A percentile compares a stretch with the other conserved stretches of the same genome.
phyloP scores from a whole-genome alignment of 305 asterid genomes.

The Fraxinus sp. region DNA sequence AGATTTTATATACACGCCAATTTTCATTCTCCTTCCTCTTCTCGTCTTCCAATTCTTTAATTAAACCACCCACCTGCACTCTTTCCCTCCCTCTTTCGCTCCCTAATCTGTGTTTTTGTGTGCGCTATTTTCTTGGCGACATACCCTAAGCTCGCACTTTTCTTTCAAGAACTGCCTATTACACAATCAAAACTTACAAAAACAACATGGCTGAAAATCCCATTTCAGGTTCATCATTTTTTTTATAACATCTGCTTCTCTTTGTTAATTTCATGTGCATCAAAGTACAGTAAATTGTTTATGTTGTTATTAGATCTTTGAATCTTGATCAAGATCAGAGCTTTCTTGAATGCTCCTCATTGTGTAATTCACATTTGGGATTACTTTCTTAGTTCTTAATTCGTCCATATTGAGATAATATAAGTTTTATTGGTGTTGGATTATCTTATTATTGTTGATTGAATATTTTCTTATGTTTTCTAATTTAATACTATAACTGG shows the following conservation, averaged over 20 bases:
- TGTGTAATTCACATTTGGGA: constrained; percentile 6
- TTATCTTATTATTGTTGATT: neutral
- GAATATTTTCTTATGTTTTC: neutral
- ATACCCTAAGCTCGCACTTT: neutral
- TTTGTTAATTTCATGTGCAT: neutral
- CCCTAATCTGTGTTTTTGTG: neutral
- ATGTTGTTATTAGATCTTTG: constrained; percentile 11
- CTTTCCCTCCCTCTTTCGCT: neutral
- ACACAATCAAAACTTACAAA: constrained; percentile 4
- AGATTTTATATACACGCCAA: neutral
- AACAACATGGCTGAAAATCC: constrained; percentile 49
- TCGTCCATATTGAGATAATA: neutral
- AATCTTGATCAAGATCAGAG: constrained; percentile 27
- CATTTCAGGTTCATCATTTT: constrained; percentile 51
- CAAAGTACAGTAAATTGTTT: neutral
- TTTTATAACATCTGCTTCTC: neutral
- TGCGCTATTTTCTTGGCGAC: neutral
- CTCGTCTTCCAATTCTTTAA: neutral
- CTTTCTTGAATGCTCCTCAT: constrained; percentile 35
- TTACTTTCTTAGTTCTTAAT: neutral
- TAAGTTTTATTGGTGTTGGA: neutral
- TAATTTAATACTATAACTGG: neutral
- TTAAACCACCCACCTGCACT: neutral
- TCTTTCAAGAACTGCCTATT: constrained; percentile 13
- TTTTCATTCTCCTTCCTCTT: neutral